A percentile compares a stretch with the other conserved stretches of the same genome.
phyloP scores from a whole-genome alignment of 805 yeast genomes.

The Saturnispora ahearnii region DNA sequence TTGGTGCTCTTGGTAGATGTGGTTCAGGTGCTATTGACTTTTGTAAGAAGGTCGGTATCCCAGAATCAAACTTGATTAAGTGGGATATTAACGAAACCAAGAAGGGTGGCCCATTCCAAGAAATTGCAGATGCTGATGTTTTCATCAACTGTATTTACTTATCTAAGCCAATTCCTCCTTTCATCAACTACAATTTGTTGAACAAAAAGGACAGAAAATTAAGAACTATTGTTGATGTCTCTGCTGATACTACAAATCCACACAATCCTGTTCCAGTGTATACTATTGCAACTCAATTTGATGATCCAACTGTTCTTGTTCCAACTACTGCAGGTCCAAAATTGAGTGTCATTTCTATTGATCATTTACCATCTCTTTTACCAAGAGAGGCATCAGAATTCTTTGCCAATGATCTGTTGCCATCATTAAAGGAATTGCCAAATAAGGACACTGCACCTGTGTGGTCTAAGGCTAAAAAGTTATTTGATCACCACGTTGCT shows the following conservation, averaged over 20 bases:
- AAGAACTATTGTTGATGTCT: slow-evolving; percentile 91
- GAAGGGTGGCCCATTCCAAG: slow-evolving; percentile 93
- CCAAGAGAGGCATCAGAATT: slow-evolving; percentile 97
- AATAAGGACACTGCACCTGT: slow-evolving; percentile 76
- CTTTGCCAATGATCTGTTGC: slow-evolving; percentile 79
- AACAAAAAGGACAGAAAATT: slow-evolving; percentile 63
- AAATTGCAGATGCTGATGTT: slow-evolving; percentile 79
- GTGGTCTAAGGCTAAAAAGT: slow-evolving; percentile 81
- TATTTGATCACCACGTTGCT: slow-evolving; percentile 78
- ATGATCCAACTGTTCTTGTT: slow-evolving; percentile 82
- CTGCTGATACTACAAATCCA: slow-evolving; percentile 98
- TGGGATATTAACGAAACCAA: slow-evolving; percentile 99
- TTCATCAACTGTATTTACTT: slow-evolving; percentile 95
- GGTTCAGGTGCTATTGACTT: slow-evolving; percentile 95
- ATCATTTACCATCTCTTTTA: slow-evolving; percentile 88
- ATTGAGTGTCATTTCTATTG: slow-evolving; percentile 87
- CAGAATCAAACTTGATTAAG: slow-evolving; percentile 70
- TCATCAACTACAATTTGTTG: slow-evolving; percentile 60
- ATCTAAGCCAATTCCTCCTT: slow-evolving; percentile 90
- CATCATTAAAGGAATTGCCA: slow-evolving; percentile 79
- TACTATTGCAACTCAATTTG: slow-evolving; percentile 79
- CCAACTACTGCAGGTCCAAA: slow-evolving; percentile 74
- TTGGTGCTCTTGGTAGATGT: slow-evolving; percentile 98
- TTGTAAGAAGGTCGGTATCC: slow-evolving; percentile 75
- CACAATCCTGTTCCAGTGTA: slow-evolving; percentile 97